Evolutionary conservation across 257 asterid genomes (phyloP).

Genomic region (Solanum gandarillasii): DNA sequence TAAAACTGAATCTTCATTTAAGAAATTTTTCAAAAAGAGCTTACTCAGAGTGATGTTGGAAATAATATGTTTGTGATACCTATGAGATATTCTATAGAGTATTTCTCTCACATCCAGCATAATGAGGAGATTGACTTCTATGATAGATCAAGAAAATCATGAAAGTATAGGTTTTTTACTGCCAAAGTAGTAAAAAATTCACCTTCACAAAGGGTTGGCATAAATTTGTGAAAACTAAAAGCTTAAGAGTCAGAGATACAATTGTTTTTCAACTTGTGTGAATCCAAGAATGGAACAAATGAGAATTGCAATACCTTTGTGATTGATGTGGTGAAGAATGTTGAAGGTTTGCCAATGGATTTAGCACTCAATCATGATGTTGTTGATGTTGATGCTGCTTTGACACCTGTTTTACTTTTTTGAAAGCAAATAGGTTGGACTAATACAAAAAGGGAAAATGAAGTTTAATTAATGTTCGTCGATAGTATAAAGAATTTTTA

Average conservation of each 20-base stretch:
- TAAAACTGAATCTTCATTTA: no score
- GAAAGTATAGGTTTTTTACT: constrained; percentile 65
- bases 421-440: neutral
- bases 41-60: constrained; percentile 56
- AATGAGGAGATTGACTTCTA: constrained; percentile 36
- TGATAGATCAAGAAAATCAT: constrained; percentile 30
- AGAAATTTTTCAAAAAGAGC: constrained; percentile 37
- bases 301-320: constrained; percentile 16
- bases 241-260: constrained; percentile 34
- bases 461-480: neutral
- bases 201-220: constrained; percentile 80
- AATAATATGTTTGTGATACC: constrained; percentile 54
- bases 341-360: neutral
- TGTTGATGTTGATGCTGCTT: neutral
- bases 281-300: constrained; percentile 11
- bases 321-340: constrained; percentile 26
- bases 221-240: constrained; percentile 43
- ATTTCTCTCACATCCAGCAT: constrained; percentile 15
- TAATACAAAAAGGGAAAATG: neutral
- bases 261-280: constrained; percentile 33
- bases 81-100: constrained; percentile 27
- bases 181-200: constrained; percentile 70
- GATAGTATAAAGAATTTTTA: neutral
- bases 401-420: neutral
- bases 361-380: neutral